Conservation (phyloP, 106 monocot genomes). For the Dendrobium chrysotoxum region DNA sequence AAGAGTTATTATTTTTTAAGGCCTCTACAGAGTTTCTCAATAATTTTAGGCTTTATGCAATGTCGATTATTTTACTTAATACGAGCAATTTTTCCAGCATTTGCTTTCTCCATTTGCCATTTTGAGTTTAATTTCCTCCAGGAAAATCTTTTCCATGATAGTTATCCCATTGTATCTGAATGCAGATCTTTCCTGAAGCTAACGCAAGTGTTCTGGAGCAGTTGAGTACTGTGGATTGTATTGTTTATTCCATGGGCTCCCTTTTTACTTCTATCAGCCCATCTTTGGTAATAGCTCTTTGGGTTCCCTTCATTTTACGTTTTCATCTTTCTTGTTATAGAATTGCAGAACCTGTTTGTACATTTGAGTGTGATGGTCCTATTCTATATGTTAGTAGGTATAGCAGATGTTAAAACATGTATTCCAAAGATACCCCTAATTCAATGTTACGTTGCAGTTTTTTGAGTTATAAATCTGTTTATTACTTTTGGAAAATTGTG, state of each 20-base stretch:
- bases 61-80: neutral
- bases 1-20: neutral
- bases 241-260: conserved; percentile 99
- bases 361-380: neutral
- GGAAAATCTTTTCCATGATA: neutral
- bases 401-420: neutral
- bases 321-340: neutral
- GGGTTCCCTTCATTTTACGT: neutral
- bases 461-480: neutral
- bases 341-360: neutral
- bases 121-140: neutral
- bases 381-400: neutral
- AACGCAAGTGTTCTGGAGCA: conserved; percentile 85
- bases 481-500: neutral
- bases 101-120: conserved; percentile 1
- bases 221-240: conserved; percentile 72
- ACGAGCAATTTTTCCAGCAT: neutral
- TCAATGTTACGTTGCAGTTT: neutral
- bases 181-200: conserved; percentile 76
- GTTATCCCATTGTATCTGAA: neutral
- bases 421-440: neutral
- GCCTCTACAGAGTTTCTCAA: neutral
- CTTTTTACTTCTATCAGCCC: conserved; percentile 97
- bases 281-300: conserved; percentile 64
- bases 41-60: neutral